phyloP scores from a whole-genome alignment of 148 eudicot species.

The Selenicereus undatus region DNA sequence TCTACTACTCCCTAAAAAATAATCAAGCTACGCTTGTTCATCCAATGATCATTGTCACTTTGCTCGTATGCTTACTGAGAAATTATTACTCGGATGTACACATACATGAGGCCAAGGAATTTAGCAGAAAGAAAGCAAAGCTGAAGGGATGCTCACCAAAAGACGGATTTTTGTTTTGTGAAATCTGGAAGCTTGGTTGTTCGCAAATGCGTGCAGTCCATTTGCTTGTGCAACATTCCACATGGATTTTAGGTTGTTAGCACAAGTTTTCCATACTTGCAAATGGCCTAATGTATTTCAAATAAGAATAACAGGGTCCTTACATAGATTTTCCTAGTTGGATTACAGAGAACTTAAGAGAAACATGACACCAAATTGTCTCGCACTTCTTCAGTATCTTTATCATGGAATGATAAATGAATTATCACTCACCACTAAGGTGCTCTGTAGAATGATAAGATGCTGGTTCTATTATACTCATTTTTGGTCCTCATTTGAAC shows the following conservation, averaged over 20 bases:
- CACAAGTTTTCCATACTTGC: slow-evolving; percentile 6
- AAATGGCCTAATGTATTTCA: neutral
- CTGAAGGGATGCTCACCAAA: neutral
- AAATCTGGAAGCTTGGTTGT: slow-evolving; percentile 9
- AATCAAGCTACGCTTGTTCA: neutral
- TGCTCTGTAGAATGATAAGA: too few relatives aligned
- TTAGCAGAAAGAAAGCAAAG: slow-evolving; percentile 30
- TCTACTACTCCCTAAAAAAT: neutral
- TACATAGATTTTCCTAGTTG: neutral
- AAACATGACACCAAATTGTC: too few relatives aligned
- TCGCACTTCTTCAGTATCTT: too few relatives aligned
- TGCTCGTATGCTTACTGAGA: neutral
- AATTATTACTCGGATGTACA: slow-evolving; percentile 21
- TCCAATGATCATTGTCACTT: neutral
- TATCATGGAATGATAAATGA: too few relatives aligned
- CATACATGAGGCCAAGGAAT: slow-evolving; percentile 60
- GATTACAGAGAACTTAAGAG: neutral
- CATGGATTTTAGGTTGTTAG: neutral
- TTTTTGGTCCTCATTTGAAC: too few relatives aligned
- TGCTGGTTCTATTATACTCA: too few relatives aligned
- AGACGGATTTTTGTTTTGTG: slow-evolving; percentile 19
- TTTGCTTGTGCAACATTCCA: slow-evolving; percentile 1
- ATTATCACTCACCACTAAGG: too few relatives aligned
- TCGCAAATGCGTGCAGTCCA: slow-evolving; percentile 1
- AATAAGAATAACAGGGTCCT: slow-evolving; percentile 14